These are phyloP conservation scores for Lathyrus sativus DNA, from an alignment of 306 rosid genomes.

Conservation along the genomic window DNA sequence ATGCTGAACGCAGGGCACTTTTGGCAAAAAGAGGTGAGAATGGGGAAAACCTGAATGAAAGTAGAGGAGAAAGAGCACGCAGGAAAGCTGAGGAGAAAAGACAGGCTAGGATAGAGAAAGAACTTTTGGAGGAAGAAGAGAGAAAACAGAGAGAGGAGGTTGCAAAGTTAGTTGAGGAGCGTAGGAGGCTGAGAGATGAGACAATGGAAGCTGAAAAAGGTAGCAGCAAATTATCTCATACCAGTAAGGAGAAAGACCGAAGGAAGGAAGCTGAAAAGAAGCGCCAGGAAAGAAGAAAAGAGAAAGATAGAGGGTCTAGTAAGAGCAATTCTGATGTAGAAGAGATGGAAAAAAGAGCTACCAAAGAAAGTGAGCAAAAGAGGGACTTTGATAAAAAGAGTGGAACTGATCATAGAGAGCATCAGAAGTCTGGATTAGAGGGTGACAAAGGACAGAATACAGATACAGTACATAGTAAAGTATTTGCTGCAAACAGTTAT, in stretches of 20 bases:
- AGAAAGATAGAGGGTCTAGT: constrained; percentile 85
- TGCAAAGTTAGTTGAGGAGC: constrained; percentile 94
- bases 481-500: constrained; percentile 48
- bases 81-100: constrained; percentile 94
- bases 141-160: constrained; percentile 98
- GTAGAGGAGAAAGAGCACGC: constrained; percentile 86
- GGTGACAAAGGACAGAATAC: constrained; percentile 55
- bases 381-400: constrained; percentile 65
- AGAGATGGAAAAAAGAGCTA: constrained; percentile 77
- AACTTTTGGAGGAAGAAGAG: constrained; percentile 96
- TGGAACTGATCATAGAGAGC: constrained; percentile 64
- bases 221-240: constrained; percentile 54
- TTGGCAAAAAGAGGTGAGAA: constrained; percentile 70
- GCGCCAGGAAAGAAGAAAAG: constrained; percentile 85
- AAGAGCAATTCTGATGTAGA: constrained; percentile 97
- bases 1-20: constrained; percentile 65
- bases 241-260: constrained; percentile 59
- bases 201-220: constrained; percentile 79
- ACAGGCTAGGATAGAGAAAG: constrained; percentile 94
- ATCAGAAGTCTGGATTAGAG: constrained; percentile 64
- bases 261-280: constrained; percentile 88
- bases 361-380: constrained; percentile 77
- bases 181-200: constrained; percentile 91
- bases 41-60: constrained; percentile 61
- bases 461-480: constrained; percentile 58